These are phyloP conservation scores for Discostella stelligera DNA, from an alignment of 352 stramenopile genomes.

Conservation along the genomic window DNA sequence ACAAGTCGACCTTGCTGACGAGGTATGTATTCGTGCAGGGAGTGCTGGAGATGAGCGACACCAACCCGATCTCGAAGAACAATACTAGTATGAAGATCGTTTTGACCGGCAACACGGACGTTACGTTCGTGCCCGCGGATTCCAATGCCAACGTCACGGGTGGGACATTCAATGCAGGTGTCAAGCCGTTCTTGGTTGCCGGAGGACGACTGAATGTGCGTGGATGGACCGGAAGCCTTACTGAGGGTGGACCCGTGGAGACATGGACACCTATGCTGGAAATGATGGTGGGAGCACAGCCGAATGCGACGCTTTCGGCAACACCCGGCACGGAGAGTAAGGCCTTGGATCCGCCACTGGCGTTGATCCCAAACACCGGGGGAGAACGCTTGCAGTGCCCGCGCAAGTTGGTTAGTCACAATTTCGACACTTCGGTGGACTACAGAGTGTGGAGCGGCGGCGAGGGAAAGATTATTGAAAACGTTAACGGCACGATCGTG, in stretches of 20 bases:
- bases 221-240: conserved; percentile 31
- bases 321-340: background rate
- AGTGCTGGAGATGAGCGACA: conserved; percentile 54
- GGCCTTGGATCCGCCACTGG: background rate
- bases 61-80: conserved; percentile 37
- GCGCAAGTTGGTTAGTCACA: conserved; percentile 23
- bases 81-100: conserved; percentile 54
- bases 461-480: conserved; percentile 31
- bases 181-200: conserved; percentile 58
- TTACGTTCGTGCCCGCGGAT: conserved; percentile 40
- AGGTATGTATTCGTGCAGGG: conserved; percentile 65
- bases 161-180: conserved; percentile 41
- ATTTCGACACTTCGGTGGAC: conserved; percentile 41
- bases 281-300: conserved; percentile 22
- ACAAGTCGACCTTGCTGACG: conserved; percentile 56
- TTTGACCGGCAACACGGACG: conserved; percentile 38
- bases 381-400: conserved; percentile 25
- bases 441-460: conserved; percentile 44
- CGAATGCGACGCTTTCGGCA: background rate
- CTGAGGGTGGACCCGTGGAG: background rate
- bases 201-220: conserved; percentile 54
- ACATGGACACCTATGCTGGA: conserved; percentile 36
- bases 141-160: conserved; percentile 29
- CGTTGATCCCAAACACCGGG: background rate
- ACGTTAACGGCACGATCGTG: conserved; percentile 8